Evolutionary conservation across 306 rosid genomes (phyloP).

Genomic region (Erythrophleum fordii): DNA sequence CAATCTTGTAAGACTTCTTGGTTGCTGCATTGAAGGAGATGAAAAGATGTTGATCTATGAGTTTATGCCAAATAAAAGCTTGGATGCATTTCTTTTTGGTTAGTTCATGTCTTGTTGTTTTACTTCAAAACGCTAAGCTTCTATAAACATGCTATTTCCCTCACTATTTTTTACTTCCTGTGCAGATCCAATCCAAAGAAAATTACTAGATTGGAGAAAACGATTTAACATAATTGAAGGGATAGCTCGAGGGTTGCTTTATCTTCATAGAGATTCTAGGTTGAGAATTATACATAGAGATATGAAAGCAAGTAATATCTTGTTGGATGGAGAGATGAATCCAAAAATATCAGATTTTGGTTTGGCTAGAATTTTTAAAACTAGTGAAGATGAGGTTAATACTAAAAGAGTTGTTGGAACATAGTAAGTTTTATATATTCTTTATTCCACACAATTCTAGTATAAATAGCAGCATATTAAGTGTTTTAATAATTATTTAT

Average conservation of each 20-base stretch:
- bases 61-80: slow-evolving; percentile 55
- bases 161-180: background rate
- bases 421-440: slow-evolving; percentile 31
- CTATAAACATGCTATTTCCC: background rate
- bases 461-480: background rate
- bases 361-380: slow-evolving; percentile 42
- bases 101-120: slow-evolving; percentile 25
- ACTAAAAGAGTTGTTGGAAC: slow-evolving; percentile 50
- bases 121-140: background rate
- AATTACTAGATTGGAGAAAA: slow-evolving; percentile 39
- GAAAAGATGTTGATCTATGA: slow-evolving; percentile 56
- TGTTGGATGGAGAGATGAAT: slow-evolving; percentile 41
- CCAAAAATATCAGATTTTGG: slow-evolving; percentile 49
- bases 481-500: background rate
- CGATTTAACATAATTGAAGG: slow-evolving; percentile 44
- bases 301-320: slow-evolving; percentile 47
- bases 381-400: slow-evolving; percentile 36
- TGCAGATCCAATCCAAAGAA: slow-evolving; percentile 38
- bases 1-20: slow-evolving; percentile 55
- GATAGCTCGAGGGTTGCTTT: slow-evolving; percentile 38
- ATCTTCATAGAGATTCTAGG: slow-evolving; percentile 50
- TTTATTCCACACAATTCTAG: background rate
- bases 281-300: slow-evolving; percentile 46
- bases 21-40: slow-evolving; percentile 50
- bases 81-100: slow-evolving; percentile 52